These are phyloP conservation scores for Schizothecium vesticola DNA, from an alignment of 495 filamentous ascomycete species.

Conservation along the genomic window DNA sequence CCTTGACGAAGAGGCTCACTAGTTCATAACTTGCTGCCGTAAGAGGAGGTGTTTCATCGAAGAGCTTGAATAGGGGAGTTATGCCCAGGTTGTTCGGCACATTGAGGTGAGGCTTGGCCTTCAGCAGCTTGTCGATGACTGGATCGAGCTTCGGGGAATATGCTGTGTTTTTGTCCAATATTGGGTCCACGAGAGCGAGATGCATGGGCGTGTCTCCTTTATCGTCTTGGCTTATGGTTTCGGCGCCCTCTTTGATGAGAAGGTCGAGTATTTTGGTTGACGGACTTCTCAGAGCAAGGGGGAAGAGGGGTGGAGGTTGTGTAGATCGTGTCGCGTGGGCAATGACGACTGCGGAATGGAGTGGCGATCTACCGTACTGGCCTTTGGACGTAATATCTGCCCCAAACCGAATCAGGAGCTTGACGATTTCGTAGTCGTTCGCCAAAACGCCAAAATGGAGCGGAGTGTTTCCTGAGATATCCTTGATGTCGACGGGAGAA, in stretches of 20 bases:
- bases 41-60: neutral
- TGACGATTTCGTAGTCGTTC: neutral
- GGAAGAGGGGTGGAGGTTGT: too few species aligned
- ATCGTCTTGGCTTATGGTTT: neutral
- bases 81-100: neutral
- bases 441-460: neutral
- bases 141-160: too few species aligned
- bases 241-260: neutral
- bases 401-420: neutral
- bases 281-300: too few species aligned
- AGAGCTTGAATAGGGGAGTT: neutral
- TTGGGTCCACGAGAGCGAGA: neutral
- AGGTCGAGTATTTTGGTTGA: neutral
- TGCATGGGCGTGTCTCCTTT: neutral
- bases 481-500: neutral
- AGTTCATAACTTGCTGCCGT: neutral
- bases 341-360: neutral
- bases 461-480: neutral
- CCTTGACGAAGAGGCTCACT: neutral
- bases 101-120: neutral
- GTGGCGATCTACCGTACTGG: neutral
- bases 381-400: neutral
- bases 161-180: too few species aligned
- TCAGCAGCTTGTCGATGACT: neutral
- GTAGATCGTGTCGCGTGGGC: too few species aligned